Evolutionary conservation across 768 basidiomycete species (phyloP).

Genomic region (Coprinopsis cinerea): DNA sequence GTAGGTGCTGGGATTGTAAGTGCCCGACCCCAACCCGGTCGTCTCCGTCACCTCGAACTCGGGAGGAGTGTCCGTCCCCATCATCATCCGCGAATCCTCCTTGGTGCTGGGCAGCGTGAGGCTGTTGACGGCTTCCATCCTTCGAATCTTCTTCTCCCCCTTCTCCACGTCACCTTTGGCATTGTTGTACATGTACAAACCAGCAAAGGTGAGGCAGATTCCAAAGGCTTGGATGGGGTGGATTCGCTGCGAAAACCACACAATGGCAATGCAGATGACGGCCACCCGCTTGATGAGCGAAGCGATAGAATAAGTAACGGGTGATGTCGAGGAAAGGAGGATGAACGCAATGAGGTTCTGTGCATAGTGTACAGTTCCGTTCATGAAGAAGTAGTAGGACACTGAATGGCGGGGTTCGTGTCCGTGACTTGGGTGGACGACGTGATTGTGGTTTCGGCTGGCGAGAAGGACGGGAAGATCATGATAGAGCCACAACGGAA

Average conservation of each 20-base stretch:
- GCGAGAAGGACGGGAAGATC: slow-evolving; percentile 70
- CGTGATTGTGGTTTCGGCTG: slow-evolving; percentile 31
- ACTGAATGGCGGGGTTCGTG: slow-evolving; percentile 57
- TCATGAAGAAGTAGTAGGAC: slow-evolving; percentile 80
- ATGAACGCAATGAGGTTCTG: slow-evolving; percentile 98
- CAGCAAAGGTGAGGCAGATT: slow-evolving; percentile 85
- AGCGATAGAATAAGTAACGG: slow-evolving; percentile 98
- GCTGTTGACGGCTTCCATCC: slow-evolving; percentile 67
- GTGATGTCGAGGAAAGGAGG: slow-evolving; percentile 91
- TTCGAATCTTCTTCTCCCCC: slow-evolving; percentile 83
- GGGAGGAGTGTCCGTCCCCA: slow-evolving; percentile 33
- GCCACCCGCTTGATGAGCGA: slow-evolving; percentile 96
- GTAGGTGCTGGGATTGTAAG: no score
- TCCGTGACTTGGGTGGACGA: slow-evolving; percentile 40
- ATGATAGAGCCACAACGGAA: slow-evolving; percentile 90
- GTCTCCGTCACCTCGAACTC: slow-evolving; percentile 12
- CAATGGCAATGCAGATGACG: slow-evolving; percentile 95
- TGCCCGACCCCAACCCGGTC: slow-evolving; percentile 4
- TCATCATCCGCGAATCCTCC: slow-evolving; percentile 48
- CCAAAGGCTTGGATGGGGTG: slow-evolving; percentile 83
- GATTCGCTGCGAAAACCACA: slow-evolving; percentile 91
- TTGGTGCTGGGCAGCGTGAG: slow-evolving; percentile 65
- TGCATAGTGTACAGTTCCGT: slow-evolving; percentile 92
- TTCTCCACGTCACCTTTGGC: slow-evolving; percentile 90
- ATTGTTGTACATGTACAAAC: slow-evolving; percentile 93